Evolutionary conservation across 2,329 filamentous ascomycete species (phyloP).

Genomic region (Alternaria infectoria): DNA sequence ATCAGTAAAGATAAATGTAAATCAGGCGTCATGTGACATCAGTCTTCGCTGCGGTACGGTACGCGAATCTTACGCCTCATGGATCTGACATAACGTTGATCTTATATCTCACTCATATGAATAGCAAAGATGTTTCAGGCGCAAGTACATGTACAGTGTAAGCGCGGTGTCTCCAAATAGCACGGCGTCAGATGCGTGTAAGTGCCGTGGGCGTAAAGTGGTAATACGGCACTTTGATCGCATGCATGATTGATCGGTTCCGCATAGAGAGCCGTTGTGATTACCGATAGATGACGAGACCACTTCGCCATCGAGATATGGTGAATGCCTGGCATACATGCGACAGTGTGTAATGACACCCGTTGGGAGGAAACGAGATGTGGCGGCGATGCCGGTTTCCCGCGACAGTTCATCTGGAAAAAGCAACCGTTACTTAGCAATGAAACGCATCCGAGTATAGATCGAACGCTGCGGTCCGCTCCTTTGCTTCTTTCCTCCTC

Average conservation of each 20-base stretch:
- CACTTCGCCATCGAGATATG: not conserved
- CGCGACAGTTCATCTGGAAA: not conserved
- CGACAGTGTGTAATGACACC: not conserved
- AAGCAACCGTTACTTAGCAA: not conserved
- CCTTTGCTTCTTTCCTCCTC: conserved; percentile 6
- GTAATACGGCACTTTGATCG: not conserved
- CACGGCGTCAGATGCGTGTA: not conserved
- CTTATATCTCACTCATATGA: not conserved
- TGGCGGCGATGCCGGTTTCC: not conserved
- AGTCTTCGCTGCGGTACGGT: not conserved
- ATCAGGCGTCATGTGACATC: not conserved
- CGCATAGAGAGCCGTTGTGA: not conserved
- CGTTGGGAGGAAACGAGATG: not conserved
- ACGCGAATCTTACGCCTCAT: not conserved
- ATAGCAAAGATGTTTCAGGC: not conserved
- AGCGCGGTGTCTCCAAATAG: not conserved
- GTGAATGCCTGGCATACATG: not conserved
- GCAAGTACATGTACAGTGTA: not conserved
- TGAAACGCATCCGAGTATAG: not conserved
- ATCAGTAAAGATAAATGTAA: not conserved
- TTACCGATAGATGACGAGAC: not conserved
- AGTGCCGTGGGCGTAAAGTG: not conserved
- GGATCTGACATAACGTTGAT: not conserved
- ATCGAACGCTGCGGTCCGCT: not conserved
- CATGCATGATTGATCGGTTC: not conserved